Evolutionary conservation across 192 early-diverging fungal species (phyloP).

Genomic region (Umbelopsis sp.): DNA sequence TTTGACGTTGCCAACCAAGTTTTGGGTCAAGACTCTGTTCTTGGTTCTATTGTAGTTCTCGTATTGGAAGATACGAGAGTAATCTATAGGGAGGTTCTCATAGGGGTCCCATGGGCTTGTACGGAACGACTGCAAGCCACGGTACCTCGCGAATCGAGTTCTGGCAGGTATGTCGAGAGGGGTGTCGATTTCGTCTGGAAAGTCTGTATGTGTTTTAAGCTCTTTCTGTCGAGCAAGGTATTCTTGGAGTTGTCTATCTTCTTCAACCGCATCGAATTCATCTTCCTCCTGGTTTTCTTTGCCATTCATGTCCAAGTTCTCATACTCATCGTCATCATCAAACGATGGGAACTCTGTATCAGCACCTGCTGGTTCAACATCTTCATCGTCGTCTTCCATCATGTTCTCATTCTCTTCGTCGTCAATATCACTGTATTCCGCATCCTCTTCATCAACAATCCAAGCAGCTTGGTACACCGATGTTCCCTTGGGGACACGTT

Average conservation of each 20-base stretch:
- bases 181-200: slow-evolving; percentile 98
- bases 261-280: slow-evolving; percentile 46
- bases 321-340: slow-evolving; percentile 57
- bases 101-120: slow-evolving; percentile 98
- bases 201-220: slow-evolving; percentile 77
- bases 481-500: slow-evolving; percentile 92
- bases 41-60: slow-evolving; percentile 85
- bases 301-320: slow-evolving; percentile 49
- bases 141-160: slow-evolving; percentile 89
- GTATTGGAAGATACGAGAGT: slow-evolving; percentile 96
- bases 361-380: slow-evolving; percentile 29
- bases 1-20: slow-evolving; percentile 47
- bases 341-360: slow-evolving; percentile 35
- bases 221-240: slow-evolving; percentile 69
- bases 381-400: slow-evolving; percentile 39
- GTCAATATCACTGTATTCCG: slow-evolving; percentile 59
- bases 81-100: slow-evolving; percentile 97
- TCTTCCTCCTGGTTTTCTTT: slow-evolving; percentile 32
- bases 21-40: slow-evolving; percentile 67
- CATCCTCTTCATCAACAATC: slow-evolving; percentile 86
- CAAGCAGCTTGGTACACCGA: slow-evolving; percentile 98
- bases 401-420: slow-evolving; percentile 47
- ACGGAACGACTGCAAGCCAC: slow-evolving; percentile 92
- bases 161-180: slow-evolving; percentile 84
- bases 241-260: slow-evolving; percentile 49